Percentiles rank a stretch among this genome's conserved stretches.
These are phyloP conservation scores for Lineolata rhizophorae DNA, from an alignment of 495 filamentous ascomycete species.

Conservation along the genomic window DNA sequence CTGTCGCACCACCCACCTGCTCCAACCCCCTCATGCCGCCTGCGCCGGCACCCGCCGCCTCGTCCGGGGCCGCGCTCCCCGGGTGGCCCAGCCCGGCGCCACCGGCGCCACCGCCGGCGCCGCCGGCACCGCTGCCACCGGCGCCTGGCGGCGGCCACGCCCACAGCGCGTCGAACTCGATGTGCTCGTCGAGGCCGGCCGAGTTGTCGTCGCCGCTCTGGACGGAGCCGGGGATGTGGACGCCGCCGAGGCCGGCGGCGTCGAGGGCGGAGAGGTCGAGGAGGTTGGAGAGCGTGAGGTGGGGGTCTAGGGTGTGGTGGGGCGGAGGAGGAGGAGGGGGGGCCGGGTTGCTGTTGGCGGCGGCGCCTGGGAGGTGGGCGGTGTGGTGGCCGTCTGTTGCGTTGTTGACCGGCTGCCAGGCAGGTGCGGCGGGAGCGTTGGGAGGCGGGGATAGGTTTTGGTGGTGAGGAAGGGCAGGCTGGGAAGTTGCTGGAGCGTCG, in stretches of 20 bases:
- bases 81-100: no score
- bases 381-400: constrained; percentile 2
- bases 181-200: constrained; percentile 21
- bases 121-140: no score
- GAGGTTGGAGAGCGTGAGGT: constrained; percentile 22
- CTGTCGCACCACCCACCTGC: no score
- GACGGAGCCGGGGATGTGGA: neutral
- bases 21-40: no score
- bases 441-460: neutral
- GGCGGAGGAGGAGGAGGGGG: neutral
- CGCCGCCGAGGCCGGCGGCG: constrained; percentile 3
- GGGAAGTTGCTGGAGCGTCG: neutral
- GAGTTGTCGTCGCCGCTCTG: no score
- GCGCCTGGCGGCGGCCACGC: constrained; percentile 15
- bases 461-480: neutral
- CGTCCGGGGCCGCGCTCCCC: no score
- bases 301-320: constrained; percentile 3
- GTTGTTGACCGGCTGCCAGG: neutral
- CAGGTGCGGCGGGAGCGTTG: neutral
- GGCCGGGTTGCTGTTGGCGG: constrained; percentile 1
- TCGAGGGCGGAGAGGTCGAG: constrained; percentile 27
- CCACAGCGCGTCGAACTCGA: constrained; percentile 36
- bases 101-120: no score
- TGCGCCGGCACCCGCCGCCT: no score
- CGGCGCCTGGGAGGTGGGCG: constrained; percentile 1